Percentiles rank a stretch among this genome's conserved stretches.
These are phyloP conservation scores for Pseudonitzschia multistriata DNA, from an alignment of 108 stramenopile genomes.

Conservation along the genomic window DNA sequence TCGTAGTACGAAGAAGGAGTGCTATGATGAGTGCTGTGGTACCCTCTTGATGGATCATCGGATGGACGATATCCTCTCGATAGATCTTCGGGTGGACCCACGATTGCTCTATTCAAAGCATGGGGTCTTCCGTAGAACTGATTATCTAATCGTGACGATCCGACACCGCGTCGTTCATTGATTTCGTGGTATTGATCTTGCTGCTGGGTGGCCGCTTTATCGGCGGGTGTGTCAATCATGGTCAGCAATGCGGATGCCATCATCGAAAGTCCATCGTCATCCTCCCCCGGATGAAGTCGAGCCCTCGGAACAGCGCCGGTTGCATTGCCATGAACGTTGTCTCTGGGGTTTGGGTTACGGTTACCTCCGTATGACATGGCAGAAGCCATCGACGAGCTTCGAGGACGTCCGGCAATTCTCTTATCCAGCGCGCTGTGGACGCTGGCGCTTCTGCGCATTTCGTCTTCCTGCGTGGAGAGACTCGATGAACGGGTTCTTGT, in stretches of 20 bases:
- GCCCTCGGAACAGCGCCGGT: too few relatives aligned
- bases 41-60: slow-evolving; percentile 1
- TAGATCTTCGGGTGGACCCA: neutral
- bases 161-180: slow-evolving; percentile 2
- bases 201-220: slow-evolving; percentile 23
- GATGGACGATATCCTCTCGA: neutral
- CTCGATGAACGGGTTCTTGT: slow-evolving; percentile 10
- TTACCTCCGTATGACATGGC: slow-evolving; percentile 12
- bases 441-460: slow-evolving; percentile 16
- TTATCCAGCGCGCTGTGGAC: slow-evolving; percentile 21
- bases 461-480: slow-evolving; percentile 21
- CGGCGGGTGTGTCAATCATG: slow-evolving; percentile 79
- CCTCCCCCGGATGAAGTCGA: slow-evolving; percentile 17
- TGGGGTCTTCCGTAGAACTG: neutral
- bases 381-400: neutral
- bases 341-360: neutral
- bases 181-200: slow-evolving; percentile 22
- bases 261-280: slow-evolving; percentile 75
- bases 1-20: neutral
- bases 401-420: slow-evolving; percentile 4
- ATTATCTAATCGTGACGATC: neutral
- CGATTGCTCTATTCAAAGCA: neutral
- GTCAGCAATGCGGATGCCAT: slow-evolving; percentile 85
- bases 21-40: neutral
- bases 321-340: slow-evolving; percentile 5